Base-by-base conservation (phyloP, 305 asterid species). In the Petunia hybrid region DNA sequence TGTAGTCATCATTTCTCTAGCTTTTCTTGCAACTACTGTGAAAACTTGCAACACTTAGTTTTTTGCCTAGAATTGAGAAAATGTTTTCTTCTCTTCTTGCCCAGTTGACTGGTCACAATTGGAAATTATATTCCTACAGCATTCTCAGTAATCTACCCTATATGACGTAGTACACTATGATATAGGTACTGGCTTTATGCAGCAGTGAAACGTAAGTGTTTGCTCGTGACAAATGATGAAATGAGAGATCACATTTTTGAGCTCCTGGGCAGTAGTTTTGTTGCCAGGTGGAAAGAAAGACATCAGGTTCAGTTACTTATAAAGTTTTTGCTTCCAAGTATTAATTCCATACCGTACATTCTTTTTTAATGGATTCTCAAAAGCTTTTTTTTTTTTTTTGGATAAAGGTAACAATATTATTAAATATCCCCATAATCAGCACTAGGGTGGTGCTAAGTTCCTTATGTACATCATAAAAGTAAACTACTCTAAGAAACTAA, bases 221-320 rank as follows among this genome's bases (percentile, higher is more conserved):
- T 93, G 88, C 90, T 96, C 68, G 94, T 94, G 82, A 94, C 99
- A 81, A 96, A 96, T 82, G 99, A 96, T 86, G 97, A 96, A 88
- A 96, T 96, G 99, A 91, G 99, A 85, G 99, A 96, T 90, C 99
- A 96, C 85, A 96, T 93, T 80, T 96, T 96, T 87, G 98, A 93
- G 88, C 98, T 96, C 81, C 87, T 96, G 12, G 98, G 97, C 43
- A 91, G 91, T 89, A 90, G 87, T 81, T 91, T 93, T 84, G 91
- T 93, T 82, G 80, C 78, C 85, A 91, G 89, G 86, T 96, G 99
- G 99, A 94, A 96, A 86, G 98, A 94, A 86, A 91, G 97, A 79
- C 99, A 96, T 85, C 99, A 91, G 95, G 99, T 96, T 79, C 57
- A 71, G 38, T 38, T 74, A 48, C 38, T 53, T 74, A 74, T 8